These are phyloP conservation scores for Pyrus bretschneideri DNA, from an alignment of 306 rosid genomes.

Conservation along the genomic window DNA sequence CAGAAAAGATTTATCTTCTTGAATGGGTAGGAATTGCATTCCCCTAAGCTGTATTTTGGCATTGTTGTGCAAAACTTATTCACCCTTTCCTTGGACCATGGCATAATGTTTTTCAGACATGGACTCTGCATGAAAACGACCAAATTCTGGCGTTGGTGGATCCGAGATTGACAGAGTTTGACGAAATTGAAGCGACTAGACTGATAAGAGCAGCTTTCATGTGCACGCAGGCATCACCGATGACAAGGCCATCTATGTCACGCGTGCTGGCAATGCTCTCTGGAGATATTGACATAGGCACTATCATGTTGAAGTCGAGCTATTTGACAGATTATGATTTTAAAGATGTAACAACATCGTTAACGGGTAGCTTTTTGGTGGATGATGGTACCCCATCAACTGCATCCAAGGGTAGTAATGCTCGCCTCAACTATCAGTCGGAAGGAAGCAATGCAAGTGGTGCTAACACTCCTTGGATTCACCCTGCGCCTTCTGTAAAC, in stretches of 20 bases:
- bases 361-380: background rate
- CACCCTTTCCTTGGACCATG: background rate
- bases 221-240: conserved; percentile 21
- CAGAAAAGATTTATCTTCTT: conserved; percentile 7
- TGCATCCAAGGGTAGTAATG: background rate
- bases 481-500: background rate
- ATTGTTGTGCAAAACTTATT: background rate
- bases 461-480: background rate
- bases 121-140: conserved; percentile 14
- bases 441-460: background rate
- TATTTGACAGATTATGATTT: conserved; percentile 20
- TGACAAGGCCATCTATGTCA: conserved; percentile 20
- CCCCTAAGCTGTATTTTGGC: background rate
- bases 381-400: background rate
- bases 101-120: conserved; percentile 1
- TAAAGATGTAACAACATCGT: background rate
- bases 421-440: background rate
- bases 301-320: conserved; percentile 8
- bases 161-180: conserved; percentile 1
- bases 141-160: conserved; percentile 12
- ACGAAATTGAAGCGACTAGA: conserved; percentile 6
- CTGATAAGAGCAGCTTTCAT: conserved; percentile 9
- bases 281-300: conserved; percentile 9
- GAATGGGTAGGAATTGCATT: conserved; percentile 12
- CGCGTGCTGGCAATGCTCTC: conserved; percentile 23